These are phyloP conservation scores for Chenopodium quinoa DNA, from an alignment of 148 eudicot species.

Conservation along the genomic window DNA sequence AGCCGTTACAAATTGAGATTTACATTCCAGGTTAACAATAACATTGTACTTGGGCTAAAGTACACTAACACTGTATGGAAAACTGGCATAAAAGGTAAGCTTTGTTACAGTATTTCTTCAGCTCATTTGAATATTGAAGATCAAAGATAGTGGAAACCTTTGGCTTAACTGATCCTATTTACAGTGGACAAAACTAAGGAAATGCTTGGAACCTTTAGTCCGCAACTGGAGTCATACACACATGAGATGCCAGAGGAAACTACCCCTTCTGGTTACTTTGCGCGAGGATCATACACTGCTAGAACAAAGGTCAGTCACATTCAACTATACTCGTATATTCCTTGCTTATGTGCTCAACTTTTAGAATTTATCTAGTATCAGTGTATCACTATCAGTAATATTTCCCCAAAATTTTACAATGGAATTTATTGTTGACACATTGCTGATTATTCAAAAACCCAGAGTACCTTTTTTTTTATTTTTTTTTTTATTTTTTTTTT, in stretches of 20 bases:
- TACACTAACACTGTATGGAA: constrained; percentile 70
- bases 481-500: not conserved
- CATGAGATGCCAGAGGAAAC: constrained; percentile 67
- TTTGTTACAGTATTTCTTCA: not conserved
- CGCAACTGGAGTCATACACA: constrained; percentile 58
- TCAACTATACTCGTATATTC: not conserved
- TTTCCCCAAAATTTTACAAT: not conserved
- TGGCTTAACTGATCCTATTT: constrained; percentile 10
- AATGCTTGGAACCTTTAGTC: constrained; percentile 77
- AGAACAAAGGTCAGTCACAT: constrained; percentile 49
- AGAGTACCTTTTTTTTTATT: not conserved
- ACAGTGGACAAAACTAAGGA: constrained; percentile 60
- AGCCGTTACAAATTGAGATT: constrained; percentile 59
- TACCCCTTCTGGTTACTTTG: constrained; percentile 63
- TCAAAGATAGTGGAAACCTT: not conserved
- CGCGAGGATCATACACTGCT: constrained; percentile 63
- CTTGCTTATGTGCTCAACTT: not conserved
- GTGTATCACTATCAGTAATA: not conserved
- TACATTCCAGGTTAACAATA: constrained; percentile 54
- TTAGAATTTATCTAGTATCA: not conserved
- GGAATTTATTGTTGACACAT: not conserved
- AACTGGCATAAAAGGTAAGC: constrained; percentile 61
- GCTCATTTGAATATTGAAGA: not conserved
- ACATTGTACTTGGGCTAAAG: constrained; percentile 65
- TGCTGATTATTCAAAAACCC: not conserved